Base-by-base conservation (phyloP, 176 grass and related monocot species). In the Lolium rigidum region DNA sequence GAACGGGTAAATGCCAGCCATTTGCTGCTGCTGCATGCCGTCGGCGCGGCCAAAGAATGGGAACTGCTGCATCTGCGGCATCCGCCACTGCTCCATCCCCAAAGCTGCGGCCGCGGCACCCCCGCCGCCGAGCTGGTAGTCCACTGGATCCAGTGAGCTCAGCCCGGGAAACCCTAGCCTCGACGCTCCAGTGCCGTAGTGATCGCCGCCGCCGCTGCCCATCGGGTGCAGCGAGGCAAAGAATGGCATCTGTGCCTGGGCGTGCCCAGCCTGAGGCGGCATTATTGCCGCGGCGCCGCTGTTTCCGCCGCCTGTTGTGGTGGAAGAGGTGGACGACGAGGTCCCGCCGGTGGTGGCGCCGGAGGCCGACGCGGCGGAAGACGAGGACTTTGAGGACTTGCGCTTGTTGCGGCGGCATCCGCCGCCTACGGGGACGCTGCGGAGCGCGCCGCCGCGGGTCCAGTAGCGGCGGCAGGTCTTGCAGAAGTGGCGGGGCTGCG, bases 401-500 rank as follows among this genome's bases (percentile, higher is more conserved):
- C 95, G 91, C 85, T 95, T 95, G 89, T 98, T 98, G 39, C 95
- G 93, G 83, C 95, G 95, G 80, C 87, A 98, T 16, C 95, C 93
- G 25, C 95, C 95, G 1, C 95, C 95, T 2, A 98, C 95, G 10
- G 95, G 95, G 25, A 98, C 93, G 91, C 62, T 98, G 10, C 95
- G 87, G 56, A 98, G 93, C 8, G 93, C 80, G 51, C 95, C 95
- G 11, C 95, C 95, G 58, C 89, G 91, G 1, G 93, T 98, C 95
- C 95, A 98, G 87, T 98, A 98, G 21, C 95, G 95, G 65, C 95
- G 95, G 82, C 95, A 98, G 59, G 93, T 95, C 89, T 98, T 98
- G 93, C 95, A 98, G 87, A 95, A 98, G 93, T 98, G 95, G 79
- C 95, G 95, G 9, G 95, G 95, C 93, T 98, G 95, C 5, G 93